Evolutionary conservation across 306 rosid species (phyloP).

Genomic region (Glycine tomentella): DNA sequence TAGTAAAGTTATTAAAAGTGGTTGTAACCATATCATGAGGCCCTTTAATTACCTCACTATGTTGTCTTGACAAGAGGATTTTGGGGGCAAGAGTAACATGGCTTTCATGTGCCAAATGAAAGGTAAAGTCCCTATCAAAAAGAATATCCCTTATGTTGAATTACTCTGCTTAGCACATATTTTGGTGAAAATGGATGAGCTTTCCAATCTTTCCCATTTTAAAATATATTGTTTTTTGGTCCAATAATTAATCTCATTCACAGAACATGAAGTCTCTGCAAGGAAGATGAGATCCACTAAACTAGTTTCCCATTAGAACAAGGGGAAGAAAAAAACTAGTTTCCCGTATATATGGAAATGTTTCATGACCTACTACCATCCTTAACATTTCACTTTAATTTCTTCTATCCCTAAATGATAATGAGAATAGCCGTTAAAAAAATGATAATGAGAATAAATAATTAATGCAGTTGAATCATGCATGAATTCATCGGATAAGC

Average conservation of each 20-base stretch:
- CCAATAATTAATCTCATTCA: constrained; percentile 59
- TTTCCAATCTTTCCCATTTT: constrained; percentile 43
- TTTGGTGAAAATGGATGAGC: constrained; percentile 54
- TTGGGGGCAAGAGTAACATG: constrained; percentile 88
- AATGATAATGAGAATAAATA: neutral
- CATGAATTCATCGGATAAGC: neutral
- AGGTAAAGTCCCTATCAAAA: constrained; percentile 67
- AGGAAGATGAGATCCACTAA: constrained; percentile 39
- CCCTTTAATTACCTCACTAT: constrained; percentile 8
- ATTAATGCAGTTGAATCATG: neutral
- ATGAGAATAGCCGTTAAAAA: neutral
- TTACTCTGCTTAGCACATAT: constrained; percentile 48
- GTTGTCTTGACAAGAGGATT: constrained; percentile 48
- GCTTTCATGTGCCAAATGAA: constrained; percentile 78
- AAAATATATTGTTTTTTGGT: constrained; percentile 35
- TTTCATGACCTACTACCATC: neutral
- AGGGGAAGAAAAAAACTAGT: neutral
- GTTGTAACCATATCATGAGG: neutral
- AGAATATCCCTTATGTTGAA: constrained; percentile 47
- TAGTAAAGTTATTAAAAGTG: neutral
- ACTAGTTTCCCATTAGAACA: neutral
- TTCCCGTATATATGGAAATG: neutral
- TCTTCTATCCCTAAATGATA: neutral
- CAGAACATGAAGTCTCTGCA: constrained; percentile 58
- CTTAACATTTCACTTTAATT: neutral